Conservation (phyloP, 2,329 filamentous ascomycete genomes). For the Alternaria brassicae region DNA sequence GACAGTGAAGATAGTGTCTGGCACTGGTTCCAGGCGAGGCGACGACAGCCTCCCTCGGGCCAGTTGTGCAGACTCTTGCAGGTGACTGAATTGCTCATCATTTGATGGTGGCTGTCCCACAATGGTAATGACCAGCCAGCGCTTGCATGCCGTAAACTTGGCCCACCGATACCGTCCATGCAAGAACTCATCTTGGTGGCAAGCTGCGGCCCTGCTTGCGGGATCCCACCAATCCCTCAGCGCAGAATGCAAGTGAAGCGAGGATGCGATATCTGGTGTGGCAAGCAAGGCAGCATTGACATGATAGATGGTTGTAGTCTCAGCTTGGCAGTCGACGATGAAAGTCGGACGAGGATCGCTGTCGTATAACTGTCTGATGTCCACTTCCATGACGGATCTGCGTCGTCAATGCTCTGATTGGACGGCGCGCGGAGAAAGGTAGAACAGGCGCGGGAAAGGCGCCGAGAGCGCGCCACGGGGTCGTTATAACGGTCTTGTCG, state of each 20-base stretch:
- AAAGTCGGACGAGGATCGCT: conserved; percentile 23
- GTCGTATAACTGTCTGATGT: conserved; percentile 19
- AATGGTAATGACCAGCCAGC: conserved; percentile 16
- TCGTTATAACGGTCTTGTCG: neutral
- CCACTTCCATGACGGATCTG: conserved; percentile 16
- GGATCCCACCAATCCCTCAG: conserved; percentile 26
- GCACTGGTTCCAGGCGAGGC: neutral
- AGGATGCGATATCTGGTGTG: conserved; percentile 9
- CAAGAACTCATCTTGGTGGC: conserved; percentile 11
- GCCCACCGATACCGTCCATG: conserved; percentile 19
- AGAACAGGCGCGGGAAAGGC: neutral
- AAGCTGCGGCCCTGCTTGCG: conserved; percentile 8
- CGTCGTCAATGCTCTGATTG: conserved; percentile 7
- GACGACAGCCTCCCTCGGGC: neutral
- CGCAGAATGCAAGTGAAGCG: conserved; percentile 10
- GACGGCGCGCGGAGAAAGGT: neutral
- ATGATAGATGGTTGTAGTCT: conserved; percentile 9
- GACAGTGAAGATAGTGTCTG: conserved; percentile 19
- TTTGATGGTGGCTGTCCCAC: neutral
- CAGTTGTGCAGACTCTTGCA: neutral
- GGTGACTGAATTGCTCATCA: neutral
- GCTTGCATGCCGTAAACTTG: conserved; percentile 13
- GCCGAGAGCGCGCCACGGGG: neutral
- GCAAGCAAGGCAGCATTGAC: conserved; percentile 19
- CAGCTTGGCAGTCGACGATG: conserved; percentile 16